Evolutionary conservation across 177 flowering plant genomes (phyloP), one percentile per base, ranked within the genome.

Genomic region (Vitis hybrid): DNA sequence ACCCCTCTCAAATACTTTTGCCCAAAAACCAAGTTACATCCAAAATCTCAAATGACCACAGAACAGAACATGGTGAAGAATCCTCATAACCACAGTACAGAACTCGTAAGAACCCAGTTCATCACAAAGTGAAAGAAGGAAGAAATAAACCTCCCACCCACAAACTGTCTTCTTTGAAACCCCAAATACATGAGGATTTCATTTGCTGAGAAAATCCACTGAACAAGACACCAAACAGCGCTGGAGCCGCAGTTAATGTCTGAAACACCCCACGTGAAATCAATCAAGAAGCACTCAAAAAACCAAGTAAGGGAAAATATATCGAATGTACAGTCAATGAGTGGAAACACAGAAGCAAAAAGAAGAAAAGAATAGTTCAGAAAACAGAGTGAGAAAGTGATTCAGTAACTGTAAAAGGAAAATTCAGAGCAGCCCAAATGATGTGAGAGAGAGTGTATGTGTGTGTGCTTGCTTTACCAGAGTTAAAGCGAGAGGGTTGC

Each of bases 131-230:
- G 50, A 64, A 44, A 31, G 59, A 31, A 13, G 9, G 47, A 38
- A 38, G 47, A 38, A 38, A 38, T 38, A 38, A 38, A 38, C 47
- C 47, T 5, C 9, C 47, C 47, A 38, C 22, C 4, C 50, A 54
- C n/a, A 49, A 38, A 58, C 14, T 44, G 6, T 44, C 57, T 49
- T 53, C 62, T 19, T 55, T 62, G 31, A 14, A 59, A 24, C 66
- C 50, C 28, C 70, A 54, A 56, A 58, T 49, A 33, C 31, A 22
- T 33, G 15, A 24, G 19, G 68, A 67, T n/a, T 22, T 67, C 68
- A 57, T n/a, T 57, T 65, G 63, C 75, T 67, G 71, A 65, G 49
- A 44, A 63, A 62, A 56, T 50, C 72, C 70, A 47, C 55, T 33
- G 65, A 60, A 60, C 14, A 20, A 62, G 59, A 53, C 47, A 19